A percentile compares a stretch with the other conserved stretches of the same genome.
Evolutionary conservation across 371 early-diverging fungal species (phyloP).

Genomic region (Lichtheimia ornata): DNA sequence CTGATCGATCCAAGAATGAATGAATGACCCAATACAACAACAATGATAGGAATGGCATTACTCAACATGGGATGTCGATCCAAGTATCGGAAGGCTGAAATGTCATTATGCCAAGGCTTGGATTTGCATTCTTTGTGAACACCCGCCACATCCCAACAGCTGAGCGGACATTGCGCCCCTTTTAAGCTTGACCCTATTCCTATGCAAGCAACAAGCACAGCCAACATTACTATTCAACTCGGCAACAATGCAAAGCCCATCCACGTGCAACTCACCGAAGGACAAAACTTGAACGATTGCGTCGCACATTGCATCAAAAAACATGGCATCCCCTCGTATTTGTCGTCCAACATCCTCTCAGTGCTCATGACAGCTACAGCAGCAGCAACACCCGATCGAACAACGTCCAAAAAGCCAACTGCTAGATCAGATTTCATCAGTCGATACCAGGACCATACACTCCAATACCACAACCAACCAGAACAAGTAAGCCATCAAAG

Average conservation of each 20-base stretch:
- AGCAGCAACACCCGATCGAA: not conserved
- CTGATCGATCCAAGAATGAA: too few species aligned
- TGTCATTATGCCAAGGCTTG: too few species aligned
- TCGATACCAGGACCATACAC: conserved; percentile 43
- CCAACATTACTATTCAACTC: not conserved
- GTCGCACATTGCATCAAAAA: conserved; percentile 31
- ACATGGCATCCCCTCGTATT: conserved; percentile 44
- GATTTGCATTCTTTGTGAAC: too few species aligned
- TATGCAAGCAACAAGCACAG: conserved; percentile 2
- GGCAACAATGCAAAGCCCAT: conserved; percentile 7
- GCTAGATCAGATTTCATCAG: conserved; percentile 31
- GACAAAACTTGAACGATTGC: conserved; percentile 24
- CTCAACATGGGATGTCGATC: too few species aligned
- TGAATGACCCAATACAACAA: too few species aligned
- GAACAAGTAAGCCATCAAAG: conserved; percentile 32
- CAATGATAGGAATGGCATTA: too few species aligned
- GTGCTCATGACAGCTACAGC: conserved; percentile 18
- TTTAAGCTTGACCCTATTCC: not conserved
- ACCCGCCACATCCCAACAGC: too few species aligned
- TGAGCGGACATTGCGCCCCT: not conserved
- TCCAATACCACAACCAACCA: conserved; percentile 48
- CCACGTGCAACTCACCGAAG: conserved; percentile 2
- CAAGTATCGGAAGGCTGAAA: too few species aligned
- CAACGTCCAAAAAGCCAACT: conserved; percentile 1
- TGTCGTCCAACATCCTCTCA: conserved; percentile 45